Conservation (phyloP, 306 rosid genomes). For the Malus domestica region DNA sequence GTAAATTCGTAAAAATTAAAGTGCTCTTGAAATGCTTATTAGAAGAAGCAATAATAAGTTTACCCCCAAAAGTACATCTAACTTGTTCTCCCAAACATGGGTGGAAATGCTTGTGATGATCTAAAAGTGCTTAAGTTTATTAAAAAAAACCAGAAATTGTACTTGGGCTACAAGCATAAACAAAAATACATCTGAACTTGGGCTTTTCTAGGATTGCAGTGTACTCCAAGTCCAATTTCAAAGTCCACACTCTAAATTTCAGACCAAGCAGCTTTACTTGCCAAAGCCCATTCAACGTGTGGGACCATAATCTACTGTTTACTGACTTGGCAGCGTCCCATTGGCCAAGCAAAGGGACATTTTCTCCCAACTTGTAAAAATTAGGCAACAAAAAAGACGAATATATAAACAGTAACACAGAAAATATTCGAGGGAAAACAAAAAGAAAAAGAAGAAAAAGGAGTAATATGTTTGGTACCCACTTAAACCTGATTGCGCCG, state of each 20-base stretch:
- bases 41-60: too few species aligned
- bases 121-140: too few species aligned
- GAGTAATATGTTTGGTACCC: constrained; percentile 13
- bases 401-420: neutral
- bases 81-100: too few species aligned
- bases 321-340: neutral
- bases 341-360: neutral
- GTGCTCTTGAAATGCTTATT: too few species aligned
- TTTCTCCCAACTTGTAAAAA: neutral
- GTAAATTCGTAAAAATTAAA: too few species aligned
- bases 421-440: neutral
- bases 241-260: neutral
- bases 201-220: neutral
- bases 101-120: neutral
- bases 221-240: neutral
- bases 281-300: neutral
- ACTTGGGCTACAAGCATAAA: neutral
- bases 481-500: constrained; percentile 35
- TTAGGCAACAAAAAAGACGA: neutral
- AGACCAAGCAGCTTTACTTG: neutral
- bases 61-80: too few species aligned
- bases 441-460: neutral
- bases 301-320: neutral
- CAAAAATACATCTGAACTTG: neutral
- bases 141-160: neutral